Conservation (phyloP, 176 grass and related monocot species). For the Cocos nucifera region DNA sequence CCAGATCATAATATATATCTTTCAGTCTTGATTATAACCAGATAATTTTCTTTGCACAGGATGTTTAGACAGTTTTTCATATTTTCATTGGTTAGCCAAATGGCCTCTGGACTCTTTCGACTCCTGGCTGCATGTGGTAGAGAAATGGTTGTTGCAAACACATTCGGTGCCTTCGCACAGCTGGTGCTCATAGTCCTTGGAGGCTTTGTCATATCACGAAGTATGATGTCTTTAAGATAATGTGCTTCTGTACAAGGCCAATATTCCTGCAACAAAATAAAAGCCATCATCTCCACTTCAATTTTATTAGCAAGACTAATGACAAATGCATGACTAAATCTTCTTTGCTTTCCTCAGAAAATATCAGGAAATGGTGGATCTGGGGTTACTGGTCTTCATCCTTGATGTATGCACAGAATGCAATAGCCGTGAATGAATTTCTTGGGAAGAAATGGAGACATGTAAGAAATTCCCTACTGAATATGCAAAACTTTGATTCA, state of each 20-base stretch:
- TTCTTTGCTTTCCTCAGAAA: constrained; percentile 17
- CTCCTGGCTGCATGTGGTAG: constrained; percentile 22
- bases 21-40: no score
- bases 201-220: constrained; percentile 29
- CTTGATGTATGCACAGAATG: constrained; percentile 37
- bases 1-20: no score
- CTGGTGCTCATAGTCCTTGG: constrained; percentile 26
- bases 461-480: constrained; percentile 4
- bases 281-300: no score
- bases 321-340: no score
- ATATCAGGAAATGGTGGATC: constrained; percentile 39
- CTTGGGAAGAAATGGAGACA: constrained; percentile 24
- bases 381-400: constrained; percentile 38
- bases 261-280: no score
- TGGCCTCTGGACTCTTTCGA: constrained; percentile 29
- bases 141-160: constrained; percentile 30
- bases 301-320: no score
- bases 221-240: constrained; percentile 7
- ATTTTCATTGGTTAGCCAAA: constrained; percentile 28
- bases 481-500: no score
- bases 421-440: constrained; percentile 28
- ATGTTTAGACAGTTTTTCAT: constrained; percentile 6
- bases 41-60: not conserved
- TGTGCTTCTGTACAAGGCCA: not conserved
- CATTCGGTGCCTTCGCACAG: constrained; percentile 11